These are phyloP conservation scores for Stellera chamaejasme DNA, from an alignment of 345 rosid genomes.

Conservation along the genomic window DNA sequence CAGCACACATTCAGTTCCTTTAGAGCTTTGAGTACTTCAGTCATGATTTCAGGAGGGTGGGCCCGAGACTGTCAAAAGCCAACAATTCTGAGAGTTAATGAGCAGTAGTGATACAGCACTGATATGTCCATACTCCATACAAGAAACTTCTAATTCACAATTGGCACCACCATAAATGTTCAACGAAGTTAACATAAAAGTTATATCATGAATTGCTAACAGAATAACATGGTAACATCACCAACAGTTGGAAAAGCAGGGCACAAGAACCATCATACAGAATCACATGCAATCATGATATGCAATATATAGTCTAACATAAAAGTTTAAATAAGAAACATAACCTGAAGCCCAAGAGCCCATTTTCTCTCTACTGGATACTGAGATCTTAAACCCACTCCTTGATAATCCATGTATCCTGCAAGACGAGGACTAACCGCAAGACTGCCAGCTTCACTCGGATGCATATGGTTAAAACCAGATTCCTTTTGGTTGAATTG, in stretches of 20 bases:
- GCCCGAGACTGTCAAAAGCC: constrained; percentile 50
- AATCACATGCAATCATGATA: background rate
- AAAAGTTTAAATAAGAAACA: constrained; percentile 5
- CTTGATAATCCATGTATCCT: constrained; percentile 74
- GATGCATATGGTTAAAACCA: constrained; percentile 55
- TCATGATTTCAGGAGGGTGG: constrained; percentile 82
- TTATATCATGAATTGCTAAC: too few relatives aligned
- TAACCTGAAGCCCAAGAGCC: constrained; percentile 96
- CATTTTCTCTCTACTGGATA: constrained; percentile 65
- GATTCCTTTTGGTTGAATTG: constrained; percentile 40
- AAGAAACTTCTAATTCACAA: too few relatives aligned
- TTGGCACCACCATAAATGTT: too few relatives aligned
- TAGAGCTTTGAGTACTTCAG: constrained; percentile 66
- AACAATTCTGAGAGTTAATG: too few relatives aligned
- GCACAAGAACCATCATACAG: too few relatives aligned
- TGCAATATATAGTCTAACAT: background rate
- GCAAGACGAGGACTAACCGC: constrained; percentile 50
- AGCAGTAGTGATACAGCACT: too few relatives aligned
- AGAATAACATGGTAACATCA: too few relatives aligned
- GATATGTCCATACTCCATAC: too few relatives aligned
- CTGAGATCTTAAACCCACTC: constrained; percentile 52
- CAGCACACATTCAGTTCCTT: constrained; percentile 73
- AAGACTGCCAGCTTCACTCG: constrained; percentile 48
- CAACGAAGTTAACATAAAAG: too few relatives aligned
- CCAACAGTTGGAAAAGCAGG: too few relatives aligned